Evolutionary conservation across 345 rosid genomes (phyloP), one percentile per base, ranked within the genome.

Genomic region (Eucalyptus curtisii): DNA sequence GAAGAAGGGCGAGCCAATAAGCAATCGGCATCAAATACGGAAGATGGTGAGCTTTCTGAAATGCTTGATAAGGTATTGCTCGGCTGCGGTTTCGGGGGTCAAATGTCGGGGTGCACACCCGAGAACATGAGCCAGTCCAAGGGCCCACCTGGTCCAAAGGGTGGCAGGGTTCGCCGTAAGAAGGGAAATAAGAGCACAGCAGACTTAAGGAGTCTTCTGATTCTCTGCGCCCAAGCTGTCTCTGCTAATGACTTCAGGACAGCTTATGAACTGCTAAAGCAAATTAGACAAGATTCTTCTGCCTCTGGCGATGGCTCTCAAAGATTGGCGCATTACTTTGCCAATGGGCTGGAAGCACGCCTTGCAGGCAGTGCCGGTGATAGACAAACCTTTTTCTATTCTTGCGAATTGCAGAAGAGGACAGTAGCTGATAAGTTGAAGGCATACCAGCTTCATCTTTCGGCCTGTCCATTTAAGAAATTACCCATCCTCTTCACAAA

Each of bases 341-440:
- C 94, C 42, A 94, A 94, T 91, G 98, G 95, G 71, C 97, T 97
- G 17, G 96, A 97, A 91, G 96, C 96, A 7, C 97, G 99, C 53
- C 88, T 97, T 88, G 93, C 90, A 57, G 96, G 96, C 42, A 91
- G 90, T 20, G 96, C 93, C 24, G 48, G 91, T n/a, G 91, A 48
- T 90, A 90, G 90, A n/a, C 93, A 91, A 61, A 90, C 55, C 86
- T 95, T 88, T 71, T 90, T 88, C 85, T 82, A 86, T 88, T 88
- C 92, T 13, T 49, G 92, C 13, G 80, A 92, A 42, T 66, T 93
- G 10, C 93, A 89, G 91, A 93, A 61, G 93, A 89, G 87, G 86
- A 91, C 95, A 24, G 98, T 96, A 88, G 95, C 97, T n/a, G 95
- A 95, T 85, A 89, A 91, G 88, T 92, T 97, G 89, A 95, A 95